Evolutionary conservation across 2,329 filamentous ascomycete genomes (phyloP).

Genomic region (Fusarium burgessii): DNA sequence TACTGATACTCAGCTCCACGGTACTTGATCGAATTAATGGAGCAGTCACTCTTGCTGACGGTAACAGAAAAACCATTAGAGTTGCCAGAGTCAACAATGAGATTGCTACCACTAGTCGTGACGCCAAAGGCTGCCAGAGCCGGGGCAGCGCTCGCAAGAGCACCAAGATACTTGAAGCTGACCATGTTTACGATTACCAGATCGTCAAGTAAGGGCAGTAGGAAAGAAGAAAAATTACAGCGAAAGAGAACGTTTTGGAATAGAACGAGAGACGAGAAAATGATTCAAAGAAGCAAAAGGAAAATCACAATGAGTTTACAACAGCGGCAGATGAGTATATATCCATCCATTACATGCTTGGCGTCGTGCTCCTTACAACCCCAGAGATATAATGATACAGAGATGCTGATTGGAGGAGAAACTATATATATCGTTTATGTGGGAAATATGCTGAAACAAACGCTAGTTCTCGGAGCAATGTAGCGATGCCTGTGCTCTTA

Average conservation of each 20-base stretch:
- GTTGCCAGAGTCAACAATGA: slow-evolving; percentile 62
- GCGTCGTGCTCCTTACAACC: slow-evolving; percentile 15
- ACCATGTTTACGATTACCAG: slow-evolving; percentile 40
- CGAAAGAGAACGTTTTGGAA: not conserved
- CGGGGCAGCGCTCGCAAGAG: slow-evolving; percentile 48
- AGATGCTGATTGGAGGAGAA: slow-evolving; percentile 45
- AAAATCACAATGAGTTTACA: not conserved
- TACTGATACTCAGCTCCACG: slow-evolving; percentile 71
- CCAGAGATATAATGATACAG: slow-evolving; percentile 21
- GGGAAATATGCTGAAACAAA: slow-evolving; percentile 39
- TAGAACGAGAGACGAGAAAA: slow-evolving; percentile 6
- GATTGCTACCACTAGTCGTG: slow-evolving; percentile 56
- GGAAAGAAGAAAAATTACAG: not conserved
- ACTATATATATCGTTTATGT: slow-evolving; percentile 17
- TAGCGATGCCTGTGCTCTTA: not conserved
- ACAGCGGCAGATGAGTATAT: slow-evolving; percentile 16
- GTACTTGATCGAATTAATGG: slow-evolving; percentile 73
- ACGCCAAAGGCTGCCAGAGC: slow-evolving; percentile 58
- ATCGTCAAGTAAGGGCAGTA: slow-evolving; percentile 15
- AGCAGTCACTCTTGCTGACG: slow-evolving; percentile 66
- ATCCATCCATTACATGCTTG: slow-evolving; percentile 9
- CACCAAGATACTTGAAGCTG: slow-evolving; percentile 37
- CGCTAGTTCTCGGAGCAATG: not conserved
- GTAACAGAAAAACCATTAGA: slow-evolving; percentile 63
- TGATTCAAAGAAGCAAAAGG: not conserved